Base-by-base conservation (phyloP, 2,329 filamentous ascomycete genomes). In the Fusarium sp. region DNA sequence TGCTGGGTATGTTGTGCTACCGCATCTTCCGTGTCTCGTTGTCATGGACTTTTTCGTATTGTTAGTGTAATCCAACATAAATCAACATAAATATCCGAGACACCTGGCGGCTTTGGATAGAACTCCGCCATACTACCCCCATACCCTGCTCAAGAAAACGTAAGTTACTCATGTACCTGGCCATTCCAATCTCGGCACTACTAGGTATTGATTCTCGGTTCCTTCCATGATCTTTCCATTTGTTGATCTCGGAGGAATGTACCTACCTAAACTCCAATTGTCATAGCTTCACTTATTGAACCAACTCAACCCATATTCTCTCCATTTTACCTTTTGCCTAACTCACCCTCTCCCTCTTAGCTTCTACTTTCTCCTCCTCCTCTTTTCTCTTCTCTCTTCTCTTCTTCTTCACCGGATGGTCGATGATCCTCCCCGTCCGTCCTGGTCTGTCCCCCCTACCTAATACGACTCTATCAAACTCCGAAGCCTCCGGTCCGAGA, bases 141-240 rank as follows among this genome's bases (percentile, higher is more conserved):
- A 19, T 31, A 31, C 28, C 28, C 28, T 31, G 28, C 28, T 31
- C 28, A 31, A 31, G 13, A 31, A 31, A 31, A 10, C 24, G 24
- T 24, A 19, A 19, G 19, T 19, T 19, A 24, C 7, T 24, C 24
- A 24, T 24, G 24, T 6, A 24, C 28, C 28, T 31, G 28, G 28
- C 5, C 28, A 31, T 42, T 11, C 39, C 55, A 65, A 65, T 65
- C 61, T 65, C 62, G 61, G 60, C 61, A 64, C 43, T 26, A 19
- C 19, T 19, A 19, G 19, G 19, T 19, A 43, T 45, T 53, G 38
- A 26, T 65, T 65, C 60, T 53, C 36, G 49, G n/a, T 33, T 40
- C 45, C 53, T 65, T 65, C 62, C 53, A 65, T 65, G 53, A 65
- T 44, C 39, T 28, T 65, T 65, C 62, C 39, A 65, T 42, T 62